Percentiles rank a stretch among this genome's conserved stretches.
These are phyloP conservation scores for Hypoxylon fuscum DNA, from an alignment of 495 filamentous ascomycete genomes.

Conservation along the genomic window DNA sequence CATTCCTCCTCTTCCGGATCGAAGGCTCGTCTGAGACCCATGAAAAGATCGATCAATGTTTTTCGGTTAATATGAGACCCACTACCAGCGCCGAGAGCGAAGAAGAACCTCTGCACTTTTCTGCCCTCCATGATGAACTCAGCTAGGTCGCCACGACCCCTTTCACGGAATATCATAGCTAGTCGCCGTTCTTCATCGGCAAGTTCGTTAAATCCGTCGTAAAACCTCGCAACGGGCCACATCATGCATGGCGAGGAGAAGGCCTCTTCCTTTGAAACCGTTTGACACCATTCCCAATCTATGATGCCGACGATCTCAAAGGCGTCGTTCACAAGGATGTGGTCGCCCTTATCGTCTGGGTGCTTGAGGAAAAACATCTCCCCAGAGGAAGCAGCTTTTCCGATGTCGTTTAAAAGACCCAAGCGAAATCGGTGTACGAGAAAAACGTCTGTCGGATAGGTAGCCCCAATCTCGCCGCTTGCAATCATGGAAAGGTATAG, in stretches of 20 bases:
- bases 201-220: constrained; percentile 47
- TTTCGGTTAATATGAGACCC: neutral
- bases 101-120: constrained; percentile 16
- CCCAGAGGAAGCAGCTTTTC: constrained; percentile 19
- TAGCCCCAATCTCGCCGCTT: constrained; percentile 27
- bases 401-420: constrained; percentile 32
- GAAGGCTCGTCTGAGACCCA: constrained; percentile 3
- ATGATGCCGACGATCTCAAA: constrained; percentile 57
- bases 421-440: constrained; percentile 52
- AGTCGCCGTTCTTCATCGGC: constrained; percentile 49
- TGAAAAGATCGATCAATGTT: neutral
- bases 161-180: constrained; percentile 45
- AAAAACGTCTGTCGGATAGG: constrained; percentile 46
- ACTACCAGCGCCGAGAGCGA: constrained; percentile 4
- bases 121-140: neutral
- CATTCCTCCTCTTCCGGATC: neutral
- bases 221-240: constrained; percentile 54
- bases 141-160: constrained; percentile 31
- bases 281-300: constrained; percentile 57
- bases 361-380: constrained; percentile 55
- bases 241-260: constrained; percentile 56
- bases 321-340: constrained; percentile 55
- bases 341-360: constrained; percentile 57
- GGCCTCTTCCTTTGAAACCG: constrained; percentile 46
- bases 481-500: constrained; percentile 33